phyloP scores from a whole-genome alignment of 805 yeast species.

The Saturnispora sekii region DNA sequence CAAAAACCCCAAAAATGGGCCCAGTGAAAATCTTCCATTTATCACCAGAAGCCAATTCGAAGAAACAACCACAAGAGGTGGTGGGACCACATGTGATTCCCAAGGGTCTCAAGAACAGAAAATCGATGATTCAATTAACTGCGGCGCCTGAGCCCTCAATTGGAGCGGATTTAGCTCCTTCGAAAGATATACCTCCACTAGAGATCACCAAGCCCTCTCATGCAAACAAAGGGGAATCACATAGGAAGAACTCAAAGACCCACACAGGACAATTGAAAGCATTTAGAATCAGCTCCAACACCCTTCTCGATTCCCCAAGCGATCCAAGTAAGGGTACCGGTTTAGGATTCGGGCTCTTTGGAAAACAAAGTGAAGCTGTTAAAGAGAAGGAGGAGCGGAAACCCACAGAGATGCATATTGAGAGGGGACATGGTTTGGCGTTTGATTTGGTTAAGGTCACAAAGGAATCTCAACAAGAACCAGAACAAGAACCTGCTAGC shows the following conservation, averaged over 20 bases:
- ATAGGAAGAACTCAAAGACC: too few relatives aligned
- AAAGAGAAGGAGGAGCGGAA: too few relatives aligned
- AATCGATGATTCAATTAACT: conserved; percentile 8
- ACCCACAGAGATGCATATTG: too few relatives aligned
- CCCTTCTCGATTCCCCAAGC: background rate
- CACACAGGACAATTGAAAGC: conserved; percentile 6
- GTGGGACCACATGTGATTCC: background rate
- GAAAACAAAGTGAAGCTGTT: background rate
- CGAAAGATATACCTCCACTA: background rate
- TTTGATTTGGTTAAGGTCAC: conserved; percentile 4
- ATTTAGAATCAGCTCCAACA: conserved; percentile 9
- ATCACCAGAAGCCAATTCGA: background rate
- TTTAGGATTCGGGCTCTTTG: background rate
- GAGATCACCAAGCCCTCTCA: background rate
- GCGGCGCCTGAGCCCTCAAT: background rate
- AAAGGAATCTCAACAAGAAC: background rate
- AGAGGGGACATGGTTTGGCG: conserved; percentile 2
- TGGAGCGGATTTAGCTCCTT: background rate
- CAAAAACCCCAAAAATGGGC: background rate
- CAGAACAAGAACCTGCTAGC: background rate
- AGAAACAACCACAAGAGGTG: background rate
- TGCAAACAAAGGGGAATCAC: background rate
- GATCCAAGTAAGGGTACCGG: background rate
- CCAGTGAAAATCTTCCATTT: conserved; percentile 3
- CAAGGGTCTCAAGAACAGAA: conserved; percentile 1